These are phyloP conservation scores for Trichoderma simmonsii DNA, from an alignment of 2,329 filamentous ascomycete genomes.

Conservation along the genomic window DNA sequence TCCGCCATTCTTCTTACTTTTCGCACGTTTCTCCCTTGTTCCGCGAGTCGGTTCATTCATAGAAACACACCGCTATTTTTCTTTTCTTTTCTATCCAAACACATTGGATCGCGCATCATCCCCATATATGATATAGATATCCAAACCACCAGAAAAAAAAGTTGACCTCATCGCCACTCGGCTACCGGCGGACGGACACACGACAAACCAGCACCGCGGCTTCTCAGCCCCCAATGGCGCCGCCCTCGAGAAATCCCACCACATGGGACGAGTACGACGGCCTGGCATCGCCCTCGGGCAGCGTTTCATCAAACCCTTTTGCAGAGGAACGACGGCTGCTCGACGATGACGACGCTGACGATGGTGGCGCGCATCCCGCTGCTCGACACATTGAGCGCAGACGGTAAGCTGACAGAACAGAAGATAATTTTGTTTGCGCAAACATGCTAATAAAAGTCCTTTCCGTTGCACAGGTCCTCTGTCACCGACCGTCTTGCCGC, in stretches of 20 bases:
- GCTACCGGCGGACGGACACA: background rate
- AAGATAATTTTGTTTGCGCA: background rate
- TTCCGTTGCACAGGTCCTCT: slow-evolving; percentile 50
- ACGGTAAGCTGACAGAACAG: slow-evolving; percentile 26
- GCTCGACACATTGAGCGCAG: slow-evolving; percentile 26
- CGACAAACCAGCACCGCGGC: background rate
- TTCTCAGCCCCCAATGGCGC: slow-evolving; percentile 26
- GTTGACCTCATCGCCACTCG: background rate
- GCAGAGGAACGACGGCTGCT: slow-evolving; percentile 47
- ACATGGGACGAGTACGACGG: slow-evolving; percentile 49
- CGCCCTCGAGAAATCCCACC: slow-evolving; percentile 36
- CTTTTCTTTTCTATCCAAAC: background rate
- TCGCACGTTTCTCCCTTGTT: background rate
- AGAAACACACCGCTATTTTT: background rate
- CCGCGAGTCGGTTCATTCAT: background rate
- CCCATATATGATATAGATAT: background rate
- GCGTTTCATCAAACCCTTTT: slow-evolving; percentile 41
- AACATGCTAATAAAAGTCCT: background rate
- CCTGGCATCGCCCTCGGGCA: slow-evolving; percentile 41
- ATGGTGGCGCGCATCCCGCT: slow-evolving; percentile 19
- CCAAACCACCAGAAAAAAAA: background rate
- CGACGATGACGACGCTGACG: slow-evolving; percentile 25
- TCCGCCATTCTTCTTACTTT: background rate
- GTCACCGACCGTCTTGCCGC: slow-evolving; percentile 55
- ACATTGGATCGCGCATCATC: background rate